Evolutionary conservation across 768 basidiomycete species (phyloP), one percentile per base, ranked within the genome.

Genomic region (Russula earlei): DNA sequence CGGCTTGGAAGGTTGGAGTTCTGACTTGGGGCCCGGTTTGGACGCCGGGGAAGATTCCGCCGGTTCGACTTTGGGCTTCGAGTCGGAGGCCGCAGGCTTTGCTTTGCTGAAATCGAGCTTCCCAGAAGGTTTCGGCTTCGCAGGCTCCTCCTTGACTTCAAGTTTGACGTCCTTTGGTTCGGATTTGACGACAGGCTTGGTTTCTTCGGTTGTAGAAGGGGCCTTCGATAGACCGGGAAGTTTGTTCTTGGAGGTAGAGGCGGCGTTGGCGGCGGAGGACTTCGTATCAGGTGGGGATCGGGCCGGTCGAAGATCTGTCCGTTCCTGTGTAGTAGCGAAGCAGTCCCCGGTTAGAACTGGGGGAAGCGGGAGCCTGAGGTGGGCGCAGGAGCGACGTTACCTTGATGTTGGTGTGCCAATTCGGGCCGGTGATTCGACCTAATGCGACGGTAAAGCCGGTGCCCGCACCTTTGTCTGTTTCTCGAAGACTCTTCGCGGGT

Each of bases 61-160:
- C 15, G 60, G 47, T 50, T 61, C 62, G 19, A n/a, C 44, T 49
- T 66, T 56, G 40, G n/a, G 19, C 20, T 25, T 40, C 59, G 29
- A 34, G 20, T 41, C 58, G 59, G 20, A 43, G 22, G 57, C 31
- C 38, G 47, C 59, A 20, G 45, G 38, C 43, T 59, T 63, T 24
- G 62, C 59, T 51, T 63, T 59, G 49, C 47, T 33, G 22, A 58
- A 85, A 61, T 84, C 79, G 6, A 84, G 72, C 63, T 78, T 81
- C 5, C 81, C 82, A 2, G 74, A 66, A 27, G 66, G 56, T 48
- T 69, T 72, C 0, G 69, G 61, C 64, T 72, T 63, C 65, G 67
- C 42, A 54, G 68, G 29, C 45, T 41, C 50, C 8, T 47, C 45
- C 38, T 67, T 69, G 4, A 56, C 47, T 29, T 56, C 58, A 62